These are phyloP conservation scores for Gnomoniopsis sp. DNA, from an alignment of 2,329 filamentous ascomycete genomes.

Conservation along the genomic window DNA sequence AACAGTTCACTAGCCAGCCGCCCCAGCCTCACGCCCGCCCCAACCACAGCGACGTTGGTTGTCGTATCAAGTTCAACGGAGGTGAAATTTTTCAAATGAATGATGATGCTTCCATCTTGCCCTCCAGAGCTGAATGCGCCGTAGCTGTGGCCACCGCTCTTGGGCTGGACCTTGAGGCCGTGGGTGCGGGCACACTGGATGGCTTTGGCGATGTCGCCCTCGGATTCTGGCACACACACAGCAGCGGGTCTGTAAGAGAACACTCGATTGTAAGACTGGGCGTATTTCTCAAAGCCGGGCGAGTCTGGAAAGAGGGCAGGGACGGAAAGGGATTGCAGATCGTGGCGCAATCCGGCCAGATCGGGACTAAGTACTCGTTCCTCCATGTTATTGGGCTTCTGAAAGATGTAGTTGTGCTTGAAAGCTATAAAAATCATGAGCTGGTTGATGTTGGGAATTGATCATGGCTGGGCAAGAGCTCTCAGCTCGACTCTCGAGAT, in stretches of 20 bases:
- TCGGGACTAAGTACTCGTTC: neutral
- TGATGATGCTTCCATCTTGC: constrained; percentile 43
- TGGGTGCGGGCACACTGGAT: constrained; percentile 40
- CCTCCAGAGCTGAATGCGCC: constrained; percentile 46
- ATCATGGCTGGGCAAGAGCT: no score
- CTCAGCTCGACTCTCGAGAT: no score
- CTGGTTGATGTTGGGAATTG: no score
- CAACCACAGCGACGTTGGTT: constrained; percentile 39
- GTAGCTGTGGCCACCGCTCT: constrained; percentile 50
- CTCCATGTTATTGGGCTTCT: no score
- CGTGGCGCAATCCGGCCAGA: neutral
- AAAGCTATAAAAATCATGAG: no score
- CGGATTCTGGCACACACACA: constrained; percentile 39
- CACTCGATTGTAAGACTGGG: constrained; percentile 28
- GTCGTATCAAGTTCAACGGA: constrained; percentile 36
- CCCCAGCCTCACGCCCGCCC: constrained; percentile 48
- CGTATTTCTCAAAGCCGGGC: neutral
- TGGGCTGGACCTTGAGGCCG: constrained; percentile 42
- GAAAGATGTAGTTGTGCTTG: no score
- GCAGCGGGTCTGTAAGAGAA: constrained; percentile 36
- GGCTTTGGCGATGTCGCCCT: constrained; percentile 41
- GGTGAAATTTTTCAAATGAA: constrained; percentile 43
- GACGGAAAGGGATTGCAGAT: neutral
- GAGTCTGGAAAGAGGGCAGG: constrained; percentile 5
- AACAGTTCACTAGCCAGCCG: constrained; percentile 40